Percentiles rank a stretch among this genome's conserved stretches.
These are phyloP conservation scores for Piper longum DNA, from an alignment of 164 flowering plant species.

Conservation along the genomic window DNA sequence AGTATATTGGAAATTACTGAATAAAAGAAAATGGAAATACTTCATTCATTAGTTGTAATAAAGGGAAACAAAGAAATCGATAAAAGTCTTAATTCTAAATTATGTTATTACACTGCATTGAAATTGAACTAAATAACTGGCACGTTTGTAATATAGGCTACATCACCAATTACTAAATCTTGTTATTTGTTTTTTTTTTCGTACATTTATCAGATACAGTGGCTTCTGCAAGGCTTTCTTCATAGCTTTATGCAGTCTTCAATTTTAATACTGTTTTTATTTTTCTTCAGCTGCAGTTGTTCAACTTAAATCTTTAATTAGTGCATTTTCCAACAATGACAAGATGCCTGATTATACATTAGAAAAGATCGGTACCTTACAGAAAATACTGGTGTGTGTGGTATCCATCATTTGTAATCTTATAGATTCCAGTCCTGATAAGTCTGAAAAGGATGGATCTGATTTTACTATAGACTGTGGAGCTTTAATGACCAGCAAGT, in stretches of 20 bases:
- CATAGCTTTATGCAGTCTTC: not conserved
- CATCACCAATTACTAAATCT: not conserved
- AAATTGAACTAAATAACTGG: too few relatives aligned
- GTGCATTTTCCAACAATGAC: conserved; percentile 60
- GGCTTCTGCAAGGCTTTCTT: not conserved
- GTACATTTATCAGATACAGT: too few relatives aligned
- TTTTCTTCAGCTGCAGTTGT: conserved; percentile 65
- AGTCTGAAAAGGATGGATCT: conserved; percentile 23
- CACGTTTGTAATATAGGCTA: too few relatives aligned
- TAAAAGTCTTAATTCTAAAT: too few relatives aligned
- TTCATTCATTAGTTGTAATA: too few relatives aligned
- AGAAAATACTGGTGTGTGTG: conserved; percentile 50
- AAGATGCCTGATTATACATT: conserved; percentile 20
- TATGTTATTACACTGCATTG: too few relatives aligned
- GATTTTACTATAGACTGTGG: conserved; percentile 14
- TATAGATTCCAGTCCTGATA: conserved; percentile 37
- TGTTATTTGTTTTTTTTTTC: not conserved
- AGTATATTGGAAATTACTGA: too few relatives aligned
- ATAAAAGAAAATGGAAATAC: too few relatives aligned
- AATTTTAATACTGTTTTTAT: not conserved
- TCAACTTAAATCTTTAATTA: conserved; percentile 59
- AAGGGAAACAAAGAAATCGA: too few relatives aligned
- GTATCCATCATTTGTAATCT: conserved; percentile 60
- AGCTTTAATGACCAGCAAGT: conserved; percentile 12
- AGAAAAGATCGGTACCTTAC: conserved; percentile 47